These are phyloP conservation scores for Lactifluus volemus DNA, from an alignment of 768 basidiomycete species.

Conservation along the genomic window DNA sequence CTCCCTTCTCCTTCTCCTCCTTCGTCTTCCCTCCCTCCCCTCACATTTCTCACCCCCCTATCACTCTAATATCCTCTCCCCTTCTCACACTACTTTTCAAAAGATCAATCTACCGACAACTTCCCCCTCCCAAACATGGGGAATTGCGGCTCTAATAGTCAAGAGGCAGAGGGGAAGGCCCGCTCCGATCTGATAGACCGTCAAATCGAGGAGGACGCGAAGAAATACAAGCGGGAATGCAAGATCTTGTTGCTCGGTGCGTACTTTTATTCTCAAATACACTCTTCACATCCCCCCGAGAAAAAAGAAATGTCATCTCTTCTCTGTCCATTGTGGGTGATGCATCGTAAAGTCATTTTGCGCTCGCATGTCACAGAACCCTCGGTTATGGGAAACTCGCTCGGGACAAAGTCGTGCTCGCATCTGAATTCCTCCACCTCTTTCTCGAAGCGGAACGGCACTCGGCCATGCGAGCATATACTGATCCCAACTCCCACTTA, in stretches of 20 bases:
- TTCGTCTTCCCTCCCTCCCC: not conserved
- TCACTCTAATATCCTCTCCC: not conserved
- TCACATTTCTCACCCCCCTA: not conserved
- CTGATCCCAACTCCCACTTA: constrained; percentile 24
- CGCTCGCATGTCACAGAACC: not conserved
- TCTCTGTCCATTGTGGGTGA: too few species aligned
- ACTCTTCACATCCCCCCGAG: not conserved
- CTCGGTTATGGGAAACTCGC: not conserved
- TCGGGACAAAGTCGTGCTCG: not conserved
- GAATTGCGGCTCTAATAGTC: constrained; percentile 51
- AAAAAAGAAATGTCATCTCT: not conserved
- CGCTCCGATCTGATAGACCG: constrained; percentile 72
- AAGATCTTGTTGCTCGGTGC: constrained; percentile 87
- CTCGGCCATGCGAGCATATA: not conserved
- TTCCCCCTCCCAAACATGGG: constrained; percentile 39
- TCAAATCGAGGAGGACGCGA: constrained; percentile 78
- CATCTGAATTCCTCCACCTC: not conserved
- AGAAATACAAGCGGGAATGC: constrained; percentile 77
- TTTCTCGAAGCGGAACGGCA: not conserved
- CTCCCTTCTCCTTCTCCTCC: not conserved
- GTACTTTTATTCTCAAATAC: constrained; percentile 22
- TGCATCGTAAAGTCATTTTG: too few species aligned
- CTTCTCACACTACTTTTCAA: not conserved
- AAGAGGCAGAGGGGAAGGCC: constrained; percentile 49
- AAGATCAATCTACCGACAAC: not conserved